Percentiles rank a stretch among this genome's conserved stretches.
Evolutionary conservation across 148 eudicot species (phyloP).

Genomic region (Beta vulgaris): DNA sequence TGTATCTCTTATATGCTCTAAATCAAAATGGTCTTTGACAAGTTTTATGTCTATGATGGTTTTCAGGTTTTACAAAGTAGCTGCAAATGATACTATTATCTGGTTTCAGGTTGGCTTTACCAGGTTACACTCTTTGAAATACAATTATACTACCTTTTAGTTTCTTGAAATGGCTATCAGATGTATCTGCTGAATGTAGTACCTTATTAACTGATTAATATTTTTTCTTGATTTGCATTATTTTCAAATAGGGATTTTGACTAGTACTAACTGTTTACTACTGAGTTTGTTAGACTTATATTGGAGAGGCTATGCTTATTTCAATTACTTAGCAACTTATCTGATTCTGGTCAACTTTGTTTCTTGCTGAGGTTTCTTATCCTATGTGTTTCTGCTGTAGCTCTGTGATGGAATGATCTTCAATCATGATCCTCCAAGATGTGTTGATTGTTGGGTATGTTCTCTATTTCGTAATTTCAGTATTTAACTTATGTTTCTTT

Average conservation of each 20-base stretch:
- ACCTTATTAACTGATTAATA: not conserved
- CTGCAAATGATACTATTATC: conserved; percentile 72
- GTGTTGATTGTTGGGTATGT: conserved; percentile 71
- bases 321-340: conserved; percentile 15
- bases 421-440: conserved; percentile 82
- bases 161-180: conserved; percentile 2
- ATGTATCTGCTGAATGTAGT: not conserved
- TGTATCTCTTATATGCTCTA: not conserved
- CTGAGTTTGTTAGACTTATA: conserved; percentile 3
- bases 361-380: conserved; percentile 18
- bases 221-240: not conserved
- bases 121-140: conserved; percentile 47
- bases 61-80: conserved; percentile 82
- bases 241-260: not conserved
- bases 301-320: not conserved
- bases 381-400: conserved; percentile 40
- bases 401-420: conserved; percentile 87
- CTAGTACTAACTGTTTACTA: not conserved
- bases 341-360: conserved; percentile 2
- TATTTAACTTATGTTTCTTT: not conserved
- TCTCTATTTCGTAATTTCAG: not conserved
- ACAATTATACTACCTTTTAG: conserved; percentile 1
- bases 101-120: conserved; percentile 99
- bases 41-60: conserved; percentile 18
- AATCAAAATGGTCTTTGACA: not conserved